Evolutionary conservation across 2,329 filamentous ascomycete species (phyloP), one percentile per base, ranked within the genome.

Genomic region (Fusarium citri): DNA sequence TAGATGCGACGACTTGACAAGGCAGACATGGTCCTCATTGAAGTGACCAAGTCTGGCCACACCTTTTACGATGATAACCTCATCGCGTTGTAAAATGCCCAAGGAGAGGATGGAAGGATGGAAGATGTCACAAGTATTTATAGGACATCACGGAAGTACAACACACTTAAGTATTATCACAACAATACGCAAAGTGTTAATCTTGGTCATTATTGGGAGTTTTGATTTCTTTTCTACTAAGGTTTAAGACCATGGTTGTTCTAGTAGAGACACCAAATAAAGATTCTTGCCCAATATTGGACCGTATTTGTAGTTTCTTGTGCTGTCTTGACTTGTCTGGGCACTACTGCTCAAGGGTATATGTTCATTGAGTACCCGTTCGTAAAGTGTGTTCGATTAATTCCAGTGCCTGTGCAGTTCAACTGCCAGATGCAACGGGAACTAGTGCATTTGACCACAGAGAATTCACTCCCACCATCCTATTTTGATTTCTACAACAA

Each of bases 121-220:
- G 23, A 23, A 23, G 23, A 23, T 23, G 23, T 23, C 23, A 23
- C 23, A 6, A 23, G 23, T 23, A 23, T 23, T 23, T 23, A 23
- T 23, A 23, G 23, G 4, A 23, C 14, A 12, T n/a, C 18, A n/a
- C n/a, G 10, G 34, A n/a, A n/a, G 18, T 7, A n/a, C 16, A 5
- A 0, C 0, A 5, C 16, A 5, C 16, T 18, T 2, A 4, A 37
- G 34, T 37, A 3, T 37, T 7, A 11, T 37, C 18, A 6, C 10
- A 18, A 37, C 18, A n/a, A n/a, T 37, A n/a, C 10, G 4, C 3
- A 6, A 37, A n/a, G n/a, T n/a, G n/a, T n/a, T n/a, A 12, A 10
- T 37, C 18, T 6, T 6, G 3, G 7, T 11, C 18, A n/a, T 37
- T 7, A n/a, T 37, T 12, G 10, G 5, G 34, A 2, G 18, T 37